Conservation (phyloP, 257 asterid species). For the Nemophila menziesii region DNA sequence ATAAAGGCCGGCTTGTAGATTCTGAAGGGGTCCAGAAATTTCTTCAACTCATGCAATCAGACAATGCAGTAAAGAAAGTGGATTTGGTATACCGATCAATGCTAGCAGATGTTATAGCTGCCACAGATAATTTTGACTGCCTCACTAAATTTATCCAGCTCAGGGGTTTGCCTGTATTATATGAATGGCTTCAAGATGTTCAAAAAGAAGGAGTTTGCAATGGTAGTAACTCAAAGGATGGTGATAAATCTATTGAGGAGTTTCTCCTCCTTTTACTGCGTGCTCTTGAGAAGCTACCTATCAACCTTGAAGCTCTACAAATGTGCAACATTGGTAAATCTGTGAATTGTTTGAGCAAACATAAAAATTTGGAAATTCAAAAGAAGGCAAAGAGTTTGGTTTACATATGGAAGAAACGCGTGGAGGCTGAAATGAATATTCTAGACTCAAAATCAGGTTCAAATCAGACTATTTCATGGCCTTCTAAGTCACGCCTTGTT, state of each 20-base stretch:
- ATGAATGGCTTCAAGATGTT: slow-evolving; percentile 49
- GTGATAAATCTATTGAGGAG: slow-evolving; percentile 66
- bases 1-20: slow-evolving; percentile 41
- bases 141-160: slow-evolving; percentile 39
- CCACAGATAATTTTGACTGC: slow-evolving; percentile 42
- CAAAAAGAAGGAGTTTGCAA: slow-evolving; percentile 32
- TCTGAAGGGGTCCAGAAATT: slow-evolving; percentile 34
- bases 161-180: slow-evolving; percentile 41
- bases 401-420: slow-evolving; percentile 95
- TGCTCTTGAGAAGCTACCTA: slow-evolving; percentile 87
- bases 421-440: slow-evolving; percentile 79
- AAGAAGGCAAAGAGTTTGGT: slow-evolving; percentile 74
- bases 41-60: slow-evolving; percentile 34
- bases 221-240: slow-evolving; percentile 23
- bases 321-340: slow-evolving; percentile 87
- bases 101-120: slow-evolving; percentile 42
- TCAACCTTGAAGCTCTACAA: slow-evolving; percentile 76
- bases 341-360: slow-evolving; percentile 72
- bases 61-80: slow-evolving; percentile 23
- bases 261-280: slow-evolving; percentile 73
- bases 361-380: slow-evolving; percentile 77
- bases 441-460: slow-evolving; percentile 59
- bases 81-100: slow-evolving; percentile 27
- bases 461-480: slow-evolving; percentile 37
- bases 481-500: slow-evolving; percentile 65